These are phyloP conservation scores for Xanthoconium purpureum DNA, from an alignment of 768 basidiomycete species.

Conservation along the genomic window DNA sequence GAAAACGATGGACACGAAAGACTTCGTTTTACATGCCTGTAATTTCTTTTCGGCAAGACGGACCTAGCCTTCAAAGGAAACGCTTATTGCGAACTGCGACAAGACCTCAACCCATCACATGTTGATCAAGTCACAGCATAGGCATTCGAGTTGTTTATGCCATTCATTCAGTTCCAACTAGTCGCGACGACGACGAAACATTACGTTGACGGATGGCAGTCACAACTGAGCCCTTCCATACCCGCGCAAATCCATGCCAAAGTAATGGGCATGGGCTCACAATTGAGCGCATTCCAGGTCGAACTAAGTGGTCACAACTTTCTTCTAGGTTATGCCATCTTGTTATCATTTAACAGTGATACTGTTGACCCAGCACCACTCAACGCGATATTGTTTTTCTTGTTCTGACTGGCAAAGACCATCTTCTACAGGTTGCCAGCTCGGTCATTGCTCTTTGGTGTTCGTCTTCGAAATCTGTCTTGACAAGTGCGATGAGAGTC, in stretches of 20 bases:
- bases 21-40: no score
- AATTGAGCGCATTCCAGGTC: no score
- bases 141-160: background rate
- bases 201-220: no score
- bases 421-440: background rate
- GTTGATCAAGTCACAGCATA: background rate
- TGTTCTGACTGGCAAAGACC: constrained; percentile 1
- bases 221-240: no score
- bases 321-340: background rate
- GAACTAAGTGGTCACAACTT: no score
- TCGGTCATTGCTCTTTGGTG: constrained; percentile 1
- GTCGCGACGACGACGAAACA: no score
- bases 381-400: background rate
- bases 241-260: no score
- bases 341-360: background rate
- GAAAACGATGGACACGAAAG: background rate
- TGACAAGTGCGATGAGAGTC: background rate
- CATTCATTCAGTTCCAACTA: no score
- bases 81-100: no score
- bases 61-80: no score
- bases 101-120: background rate
- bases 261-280: no score
- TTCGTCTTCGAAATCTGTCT: background rate
- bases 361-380: background rate
- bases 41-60: no score